phyloP scores from a whole-genome alignment of 352 stramenopile species.

The Phytophthora pini region DNA sequence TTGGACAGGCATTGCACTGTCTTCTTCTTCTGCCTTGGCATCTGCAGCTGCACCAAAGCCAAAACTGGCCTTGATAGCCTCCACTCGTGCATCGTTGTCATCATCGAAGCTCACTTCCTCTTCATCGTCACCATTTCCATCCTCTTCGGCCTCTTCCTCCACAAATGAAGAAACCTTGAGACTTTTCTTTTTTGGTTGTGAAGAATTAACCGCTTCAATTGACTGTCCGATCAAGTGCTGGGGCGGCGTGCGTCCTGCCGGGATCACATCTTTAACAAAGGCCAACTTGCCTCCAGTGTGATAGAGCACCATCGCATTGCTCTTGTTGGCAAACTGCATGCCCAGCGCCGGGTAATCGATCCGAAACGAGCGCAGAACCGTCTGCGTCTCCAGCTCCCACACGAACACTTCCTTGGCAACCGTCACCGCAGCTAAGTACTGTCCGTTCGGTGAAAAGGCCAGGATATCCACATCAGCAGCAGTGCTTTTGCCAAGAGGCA shows the following conservation, averaged over 20 bases:
- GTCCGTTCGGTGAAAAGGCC: slow-evolving; percentile 82
- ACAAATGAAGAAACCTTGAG: slow-evolving; percentile 49
- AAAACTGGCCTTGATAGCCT: slow-evolving; percentile 86
- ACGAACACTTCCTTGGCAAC: slow-evolving; percentile 79
- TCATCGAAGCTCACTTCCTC: slow-evolving; percentile 55
- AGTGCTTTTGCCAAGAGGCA: slow-evolving; percentile 67
- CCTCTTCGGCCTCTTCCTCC: slow-evolving; percentile 55
- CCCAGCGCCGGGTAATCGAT: slow-evolving; percentile 63
- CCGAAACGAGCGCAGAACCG: slow-evolving; percentile 62
- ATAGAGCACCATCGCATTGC: slow-evolving; percentile 64
- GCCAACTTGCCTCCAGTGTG: slow-evolving; percentile 67
- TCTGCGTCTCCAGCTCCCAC: slow-evolving; percentile 60
- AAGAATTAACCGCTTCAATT: slow-evolving; percentile 6
- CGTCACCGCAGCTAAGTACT: slow-evolving; percentile 72
- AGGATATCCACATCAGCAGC: slow-evolving; percentile 72
- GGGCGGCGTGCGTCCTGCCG: slow-evolving; percentile 57
- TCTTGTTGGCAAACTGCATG: slow-evolving; percentile 64
- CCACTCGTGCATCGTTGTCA: slow-evolving; percentile 73
- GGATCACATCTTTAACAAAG: slow-evolving; percentile 73
- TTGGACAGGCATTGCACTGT: slow-evolving; percentile 8
- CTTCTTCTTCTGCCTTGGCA: slow-evolving; percentile 30
- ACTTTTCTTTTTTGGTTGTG: slow-evolving; percentile 33
- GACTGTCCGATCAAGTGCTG: slow-evolving; percentile 42
- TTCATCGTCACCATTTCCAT: slow-evolving; percentile 45
- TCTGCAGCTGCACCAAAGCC: slow-evolving; percentile 65